These are phyloP conservation scores for Penicillium malachiteum DNA, from an alignment of 495 filamentous ascomycete species.

Conservation along the genomic window DNA sequence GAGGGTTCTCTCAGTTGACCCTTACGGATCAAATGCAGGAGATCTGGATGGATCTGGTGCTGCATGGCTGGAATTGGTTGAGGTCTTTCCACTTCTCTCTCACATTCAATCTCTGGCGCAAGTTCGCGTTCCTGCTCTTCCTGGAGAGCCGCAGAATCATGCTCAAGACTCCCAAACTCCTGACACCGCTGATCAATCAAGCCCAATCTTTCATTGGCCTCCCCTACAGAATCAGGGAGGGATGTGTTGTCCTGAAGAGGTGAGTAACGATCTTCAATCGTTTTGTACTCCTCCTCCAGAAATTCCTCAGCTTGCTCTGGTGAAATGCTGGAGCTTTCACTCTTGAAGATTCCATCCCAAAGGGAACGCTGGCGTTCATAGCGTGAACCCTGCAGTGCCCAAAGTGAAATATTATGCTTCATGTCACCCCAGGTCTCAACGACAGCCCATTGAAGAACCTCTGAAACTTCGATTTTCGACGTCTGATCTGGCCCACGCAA, in stretches of 20 bases:
- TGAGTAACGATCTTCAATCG: background rate
- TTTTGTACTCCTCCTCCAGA: background rate
- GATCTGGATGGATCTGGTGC: slow-evolving; percentile 47
- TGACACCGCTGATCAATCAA: slow-evolving; percentile 40
- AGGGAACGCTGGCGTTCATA: background rate
- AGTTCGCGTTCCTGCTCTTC: slow-evolving; percentile 75
- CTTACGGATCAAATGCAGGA: slow-evolving; percentile 39
- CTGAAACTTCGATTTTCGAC: slow-evolving; percentile 33
- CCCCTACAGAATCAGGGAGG: too few relatives aligned
- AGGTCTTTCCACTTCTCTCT: slow-evolving; percentile 55
- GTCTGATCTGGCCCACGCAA: too few relatives aligned
- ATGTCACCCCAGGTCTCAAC: slow-evolving; percentile 27
- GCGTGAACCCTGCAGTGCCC: background rate
- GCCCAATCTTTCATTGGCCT: slow-evolving; percentile 47
- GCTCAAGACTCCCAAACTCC: slow-evolving; percentile 39
- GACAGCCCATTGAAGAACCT: slow-evolving; percentile 61
- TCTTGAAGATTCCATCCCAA: background rate
- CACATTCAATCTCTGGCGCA: slow-evolving; percentile 59
- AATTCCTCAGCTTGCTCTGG: background rate
- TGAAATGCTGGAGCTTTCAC: background rate
- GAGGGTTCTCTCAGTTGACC: slow-evolving; percentile 17
- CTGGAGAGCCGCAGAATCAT: slow-evolving; percentile 44
- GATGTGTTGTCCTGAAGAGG: background rate
- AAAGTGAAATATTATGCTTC: background rate
- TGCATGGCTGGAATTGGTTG: slow-evolving; percentile 25